Evolutionary conservation across 2,329 filamentous ascomycete genomes (phyloP), one percentile per base, ranked within the genome.

Genomic region (Passalora sequoiae): DNA sequence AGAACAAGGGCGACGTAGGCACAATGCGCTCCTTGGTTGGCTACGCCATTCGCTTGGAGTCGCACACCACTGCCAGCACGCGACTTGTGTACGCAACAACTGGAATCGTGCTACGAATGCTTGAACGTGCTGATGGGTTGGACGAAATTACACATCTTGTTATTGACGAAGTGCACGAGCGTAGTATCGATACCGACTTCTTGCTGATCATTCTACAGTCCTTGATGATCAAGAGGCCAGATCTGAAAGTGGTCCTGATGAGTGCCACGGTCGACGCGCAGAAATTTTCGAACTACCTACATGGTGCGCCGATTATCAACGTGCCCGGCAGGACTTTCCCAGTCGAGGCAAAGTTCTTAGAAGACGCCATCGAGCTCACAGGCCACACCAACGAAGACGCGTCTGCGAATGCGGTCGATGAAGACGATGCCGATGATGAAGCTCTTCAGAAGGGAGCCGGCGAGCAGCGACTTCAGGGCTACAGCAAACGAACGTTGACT

Each of bases 91-190:
- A 89, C 66, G 92, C 92, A 40, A 96, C 79, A 17, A 80, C 80
- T 32, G 81, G 92, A 70, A 94, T 98, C 45, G 88, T 98, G n/a
- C 86, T 98, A 74, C 82, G 92, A 20, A 97, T 98, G 91, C 74
- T 98, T 10, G 92, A 98, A 65, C 83, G 84, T 6, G 86, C 87
- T 0, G 85, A 88, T 51, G 85, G 94, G 43, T 77, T 98, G 31
- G 78, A 81, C 44, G 91, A 96, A 51, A 83, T 98, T 40, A 95
- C 91, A 0, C 92, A 97, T 68, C 70, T 98, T 47, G 81, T 98
- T 33, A 81, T 98, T n/a, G 92, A 98, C 60, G 92, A 98, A 66
- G 91, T 97, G 2, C 92, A 98, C 61, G 92, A 98, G 65, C 81
- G 91, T 49, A 86, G 88, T 9, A 97, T 98, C 55, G 92, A 98